Evolutionary conservation across 257 asterid genomes (phyloP), one percentile per base, ranked within the genome.

Genomic region (Eucommia ulmoides): DNA sequence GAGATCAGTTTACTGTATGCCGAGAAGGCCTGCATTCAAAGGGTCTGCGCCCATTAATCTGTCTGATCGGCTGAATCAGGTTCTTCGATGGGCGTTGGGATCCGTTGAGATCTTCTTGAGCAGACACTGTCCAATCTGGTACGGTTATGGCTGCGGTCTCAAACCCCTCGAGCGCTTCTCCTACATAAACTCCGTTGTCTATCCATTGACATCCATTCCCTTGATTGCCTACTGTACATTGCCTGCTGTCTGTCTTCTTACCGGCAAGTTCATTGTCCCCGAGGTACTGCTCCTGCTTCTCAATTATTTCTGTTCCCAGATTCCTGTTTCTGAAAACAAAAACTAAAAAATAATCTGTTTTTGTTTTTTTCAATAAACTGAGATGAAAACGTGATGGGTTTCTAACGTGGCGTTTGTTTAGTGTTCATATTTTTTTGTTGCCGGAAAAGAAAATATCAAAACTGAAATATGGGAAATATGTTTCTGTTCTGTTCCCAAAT

Each of bases 81-180:
- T 67, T 51, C 74, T 67, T 24, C 68, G 74, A 26, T 67, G 74
- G 74, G 74, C 74, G 22, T 44, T 67, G 55, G 69, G 74, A 57
- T 67, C 74, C 0, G 74, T 67, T 46, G 78, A 75, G 24, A 75
- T 75, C 22, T 59, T 75, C 3, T 24, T 71, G 58, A 75, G 82
- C 53, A 61, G 67, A 51, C 82, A 75, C 35, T 67, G 82, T 46
- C 78, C 78, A n/a, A 67, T 71, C 53, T 67, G 78, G 78, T 71
- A 71, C 16, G 78, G 78, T 8, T 67, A 71, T 16, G 78, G 81
- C 1, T 74, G 81, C 46, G 81, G 81, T 41, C 56, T 71, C 33
- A 75, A 75, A 58, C 70, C 73, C 1, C 72, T 75, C 33, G 71
- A 71, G 73, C 52, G 82, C 17, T 58, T 75, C 22, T 67, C 78